Evolutionary conservation across 1,284 basidiomycete species (phyloP).

Genomic region (Fomitopsis betulina): DNA sequence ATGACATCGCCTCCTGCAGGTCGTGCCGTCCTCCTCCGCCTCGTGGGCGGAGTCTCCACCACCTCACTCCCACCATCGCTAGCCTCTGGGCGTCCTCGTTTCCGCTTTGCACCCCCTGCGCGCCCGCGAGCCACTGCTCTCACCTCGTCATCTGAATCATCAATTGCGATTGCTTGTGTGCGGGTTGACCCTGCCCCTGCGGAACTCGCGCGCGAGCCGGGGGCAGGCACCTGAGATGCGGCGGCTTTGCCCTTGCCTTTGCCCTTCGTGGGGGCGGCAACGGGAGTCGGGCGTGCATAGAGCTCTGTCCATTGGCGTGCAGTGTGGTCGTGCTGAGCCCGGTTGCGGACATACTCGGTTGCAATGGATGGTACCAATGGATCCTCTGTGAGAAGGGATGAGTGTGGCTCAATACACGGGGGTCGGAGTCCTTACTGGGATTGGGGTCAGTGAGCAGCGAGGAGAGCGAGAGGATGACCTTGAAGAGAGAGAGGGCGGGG

Average conservation of each 20-base stretch:
- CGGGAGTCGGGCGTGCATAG: constrained; percentile 48
- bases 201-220: constrained; percentile 12
- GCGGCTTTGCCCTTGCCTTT: constrained; percentile 27
- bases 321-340: constrained; percentile 58
- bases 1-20: constrained; percentile 30
- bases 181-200: constrained; percentile 13
- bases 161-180: constrained; percentile 39
- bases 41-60: constrained; percentile 13
- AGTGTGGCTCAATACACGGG: not conserved
- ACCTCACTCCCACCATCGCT: constrained; percentile 9
- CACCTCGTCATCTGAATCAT: constrained; percentile 44
- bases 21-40: constrained; percentile 10
- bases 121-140: constrained; percentile 5
- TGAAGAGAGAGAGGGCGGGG: constrained; percentile 85
- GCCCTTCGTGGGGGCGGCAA: constrained; percentile 22
- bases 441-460: constrained; percentile 88
- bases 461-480: constrained; percentile 85
- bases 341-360: constrained; percentile 60
- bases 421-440: constrained; percentile 55
- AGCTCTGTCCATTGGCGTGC: constrained; percentile 61
- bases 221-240: constrained; percentile 8
- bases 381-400: constrained; percentile 43
- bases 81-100: constrained; percentile 16
- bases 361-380: constrained; percentile 74
- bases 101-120: constrained; percentile 21